Evolutionary conservation across 768 basidiomycete species (phyloP).

Genomic region (Termitomyces sp.): DNA sequence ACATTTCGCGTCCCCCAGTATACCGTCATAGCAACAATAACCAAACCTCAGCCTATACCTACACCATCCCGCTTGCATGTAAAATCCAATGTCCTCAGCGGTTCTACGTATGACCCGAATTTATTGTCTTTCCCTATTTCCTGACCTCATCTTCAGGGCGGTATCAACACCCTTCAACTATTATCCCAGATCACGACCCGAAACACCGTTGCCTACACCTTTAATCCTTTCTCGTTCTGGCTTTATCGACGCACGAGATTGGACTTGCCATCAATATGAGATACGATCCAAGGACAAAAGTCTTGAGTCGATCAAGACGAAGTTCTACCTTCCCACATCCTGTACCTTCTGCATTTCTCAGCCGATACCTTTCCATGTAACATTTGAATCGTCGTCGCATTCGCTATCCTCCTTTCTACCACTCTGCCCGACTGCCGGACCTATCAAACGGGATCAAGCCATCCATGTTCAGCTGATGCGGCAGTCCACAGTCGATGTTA

Average conservation of each 20-base stretch:
- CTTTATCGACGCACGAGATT: conserved; percentile 40
- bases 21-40: conserved; percentile 44
- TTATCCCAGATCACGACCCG: conserved; percentile 59
- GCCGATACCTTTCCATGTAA: conserved; percentile 64
- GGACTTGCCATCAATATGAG: conserved; percentile 40
- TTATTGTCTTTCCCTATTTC: background rate
- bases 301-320: conserved; percentile 34
- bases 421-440: conserved; percentile 40
- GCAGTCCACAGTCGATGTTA: conserved; percentile 64
- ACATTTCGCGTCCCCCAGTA: conserved; percentile 32
- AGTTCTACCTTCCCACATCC: conserved; percentile 50
- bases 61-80: conserved; percentile 28
- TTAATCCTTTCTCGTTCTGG: conserved; percentile 29
- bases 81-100: conserved; percentile 49
- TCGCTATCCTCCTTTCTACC: conserved; percentile 60
- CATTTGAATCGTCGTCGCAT: conserved; percentile 47
- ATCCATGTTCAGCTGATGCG: conserved; percentile 61
- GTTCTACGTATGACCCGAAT: conserved; percentile 39
- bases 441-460: conserved; percentile 23
- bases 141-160: conserved; percentile 27
- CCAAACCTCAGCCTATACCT: conserved; percentile 35
- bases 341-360: conserved; percentile 52
- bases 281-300: conserved; percentile 32
- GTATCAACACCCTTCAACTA: conserved; percentile 56
- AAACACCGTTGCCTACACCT: conserved; percentile 42